Conservation (phyloP, 2,329 filamentous ascomycete species). For the Cordyceps farinosa region DNA sequence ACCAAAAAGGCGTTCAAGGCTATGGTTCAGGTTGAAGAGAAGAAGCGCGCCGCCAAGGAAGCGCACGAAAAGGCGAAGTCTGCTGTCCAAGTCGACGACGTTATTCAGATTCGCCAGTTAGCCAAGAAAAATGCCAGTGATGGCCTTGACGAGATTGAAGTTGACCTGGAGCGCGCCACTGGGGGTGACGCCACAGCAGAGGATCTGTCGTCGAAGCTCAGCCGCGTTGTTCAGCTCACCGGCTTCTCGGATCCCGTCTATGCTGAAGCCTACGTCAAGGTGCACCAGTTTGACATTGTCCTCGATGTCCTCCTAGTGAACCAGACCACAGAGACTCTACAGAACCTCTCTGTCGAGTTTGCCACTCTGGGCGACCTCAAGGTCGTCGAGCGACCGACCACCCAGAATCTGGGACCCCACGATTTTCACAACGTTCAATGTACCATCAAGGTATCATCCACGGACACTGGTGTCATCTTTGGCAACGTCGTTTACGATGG, state of each 20-base stretch:
- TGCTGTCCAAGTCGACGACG: constrained; percentile 92
- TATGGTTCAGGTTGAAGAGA: constrained; percentile 96
- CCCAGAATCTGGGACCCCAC: constrained; percentile 90
- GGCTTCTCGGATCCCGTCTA: constrained; percentile 98
- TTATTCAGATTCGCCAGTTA: constrained; percentile 87
- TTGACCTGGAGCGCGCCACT: constrained; percentile 90
- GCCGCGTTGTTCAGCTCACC: constrained; percentile 91
- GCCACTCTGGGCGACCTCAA: constrained; percentile 97
- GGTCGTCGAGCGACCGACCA: constrained; percentile 93
- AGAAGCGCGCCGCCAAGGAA: constrained; percentile 93
- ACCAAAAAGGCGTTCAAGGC: constrained; percentile 93
- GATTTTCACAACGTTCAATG: constrained; percentile 98
- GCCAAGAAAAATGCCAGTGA: constrained; percentile 85
- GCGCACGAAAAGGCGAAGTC: constrained; percentile 89
- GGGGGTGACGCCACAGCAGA: constrained; percentile 81
- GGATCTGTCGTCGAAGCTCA: constrained; percentile 89
- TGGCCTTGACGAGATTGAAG: constrained; percentile 77
- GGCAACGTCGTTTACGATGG: constrained; percentile 98
- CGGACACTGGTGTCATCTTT: constrained; percentile 97
- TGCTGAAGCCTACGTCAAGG: constrained; percentile 97
- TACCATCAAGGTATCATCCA: constrained; percentile 97
- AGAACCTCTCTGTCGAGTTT: constrained; percentile 96
- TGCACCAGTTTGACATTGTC: constrained; percentile 98
- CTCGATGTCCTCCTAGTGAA: constrained; percentile 95
- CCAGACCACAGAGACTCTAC: constrained; percentile 92